phyloP scores from a whole-genome alignment of 2,329 filamentous ascomycete genomes.

The Talaromyces sp. region DNA sequence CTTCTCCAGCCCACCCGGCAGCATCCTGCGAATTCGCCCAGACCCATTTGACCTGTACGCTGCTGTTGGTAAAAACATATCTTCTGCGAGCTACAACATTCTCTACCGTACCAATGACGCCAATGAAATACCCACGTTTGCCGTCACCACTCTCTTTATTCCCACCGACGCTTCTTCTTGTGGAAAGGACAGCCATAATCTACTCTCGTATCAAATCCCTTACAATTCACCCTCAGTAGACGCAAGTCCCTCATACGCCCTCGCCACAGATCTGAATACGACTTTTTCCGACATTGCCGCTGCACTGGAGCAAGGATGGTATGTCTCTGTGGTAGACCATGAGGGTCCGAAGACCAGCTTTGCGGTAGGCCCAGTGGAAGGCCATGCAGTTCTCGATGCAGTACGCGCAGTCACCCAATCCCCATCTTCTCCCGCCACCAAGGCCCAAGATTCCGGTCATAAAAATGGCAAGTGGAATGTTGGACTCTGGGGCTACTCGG shows the following conservation, averaged over 20 bases:
- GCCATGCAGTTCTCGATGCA: constrained; percentile 5
- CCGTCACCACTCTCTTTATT: constrained; percentile 4
- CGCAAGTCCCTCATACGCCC: constrained; percentile 5
- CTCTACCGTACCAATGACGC: constrained; percentile 6
- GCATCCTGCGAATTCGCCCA: constrained; percentile 1
- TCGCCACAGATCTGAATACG: background rate
- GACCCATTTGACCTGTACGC: background rate
- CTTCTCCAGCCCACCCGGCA: background rate
- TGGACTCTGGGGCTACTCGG: constrained; percentile 6
- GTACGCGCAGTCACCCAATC: constrained; percentile 3
- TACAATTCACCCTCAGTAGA: constrained; percentile 6
- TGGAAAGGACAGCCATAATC: background rate
- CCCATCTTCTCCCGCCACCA: background rate
- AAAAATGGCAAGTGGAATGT: background rate
- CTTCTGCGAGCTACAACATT: constrained; percentile 8
- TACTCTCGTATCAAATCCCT: constrained; percentile 4
- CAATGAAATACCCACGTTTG: background rate
- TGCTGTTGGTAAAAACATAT: background rate
- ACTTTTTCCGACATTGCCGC: background rate
- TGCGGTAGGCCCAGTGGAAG: constrained; percentile 1
- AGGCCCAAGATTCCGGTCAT: background rate
- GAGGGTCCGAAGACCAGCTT: constrained; percentile 6
- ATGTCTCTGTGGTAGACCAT: constrained; percentile 4
- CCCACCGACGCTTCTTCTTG: background rate
- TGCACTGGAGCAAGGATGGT: constrained; percentile 4